Evolutionary conservation across 331 rosid genomes (phyloP), one percentile per base, ranked within the genome.

Genomic region (Quercus lobata): DNA sequence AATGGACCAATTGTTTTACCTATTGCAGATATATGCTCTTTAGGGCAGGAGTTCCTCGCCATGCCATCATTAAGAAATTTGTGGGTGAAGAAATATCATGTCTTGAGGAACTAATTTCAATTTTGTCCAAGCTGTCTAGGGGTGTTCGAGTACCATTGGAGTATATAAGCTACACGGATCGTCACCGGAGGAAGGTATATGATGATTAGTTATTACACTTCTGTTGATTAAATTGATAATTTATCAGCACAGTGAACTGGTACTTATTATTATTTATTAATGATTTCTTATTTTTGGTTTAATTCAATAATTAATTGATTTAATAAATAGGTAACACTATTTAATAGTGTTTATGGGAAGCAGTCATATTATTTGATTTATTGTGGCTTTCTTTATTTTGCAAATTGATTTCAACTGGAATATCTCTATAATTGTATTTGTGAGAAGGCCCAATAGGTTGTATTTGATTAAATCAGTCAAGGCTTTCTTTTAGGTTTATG

Each of bases 31-130:
- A 95, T 84, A 95, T 95, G 97, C 92, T 95, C 79, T 85, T 87
- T 78, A 88, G 95, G 82, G 98, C 97, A 71, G 97, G 97, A 55
- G 97, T 95, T 86, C 97, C 97, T 74, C 96, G 97, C 71, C 97
- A 95, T 88, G 97, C 98, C 75, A 90, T 95, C 84, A 90, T 95
- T 82, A 91, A 92, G 86, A 95, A 95, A 83, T 90, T 95, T 91
- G 97, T 96, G 72, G 97, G 96, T 71, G 91, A 91, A 84, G 97
- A 95, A 85, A 88, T 95, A 88, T 91, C 94, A 17, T 76, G 72
- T 61, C 81, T 92, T 69, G 94, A 89, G 83, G 97, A 92, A 60
- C 83, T 95, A 79, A 87, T 90, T 30, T 83, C 86, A 32, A 91
- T 90, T 87, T 82, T 95, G 35, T 89, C 91, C 73, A 95, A 91